Evolutionary conservation across 768 basidiomycete species (phyloP).

Genomic region (Termitomyces sp.): DNA sequence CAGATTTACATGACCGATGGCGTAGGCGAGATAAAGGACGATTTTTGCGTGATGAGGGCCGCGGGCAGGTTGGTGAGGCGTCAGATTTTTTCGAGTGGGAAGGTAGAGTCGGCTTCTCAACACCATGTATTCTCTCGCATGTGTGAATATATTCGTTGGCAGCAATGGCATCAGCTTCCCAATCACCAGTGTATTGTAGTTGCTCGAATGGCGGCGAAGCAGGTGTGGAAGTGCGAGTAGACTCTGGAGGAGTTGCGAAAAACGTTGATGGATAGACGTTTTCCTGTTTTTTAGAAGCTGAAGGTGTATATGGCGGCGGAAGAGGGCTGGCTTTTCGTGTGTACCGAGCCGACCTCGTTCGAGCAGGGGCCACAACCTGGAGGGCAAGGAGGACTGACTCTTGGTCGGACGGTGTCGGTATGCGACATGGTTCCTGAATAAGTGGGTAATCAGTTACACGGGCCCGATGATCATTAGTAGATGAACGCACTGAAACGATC

Average conservation of each 20-base stretch:
- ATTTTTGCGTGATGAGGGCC: not conserved
- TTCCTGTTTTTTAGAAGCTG: not conserved
- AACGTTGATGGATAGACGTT: not conserved
- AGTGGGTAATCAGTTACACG: not conserved
- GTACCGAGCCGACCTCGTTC: not conserved
- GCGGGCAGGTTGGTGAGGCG: not conserved
- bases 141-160: not conserved
- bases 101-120: not conserved
- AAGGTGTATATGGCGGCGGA: not conserved
- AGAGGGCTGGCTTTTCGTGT: not conserved
- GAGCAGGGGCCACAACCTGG: constrained; percentile 1
- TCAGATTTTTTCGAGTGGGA: not conserved
- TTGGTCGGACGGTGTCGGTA: not conserved
- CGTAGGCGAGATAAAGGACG: not conserved
- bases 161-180: constrained; percentile 10
- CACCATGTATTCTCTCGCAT: not conserved
- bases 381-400: not conserved
- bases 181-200: constrained; percentile 10
- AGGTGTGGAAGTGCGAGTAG: not conserved
- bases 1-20: not conserved
- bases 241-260: not conserved
- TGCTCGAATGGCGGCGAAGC: not conserved
- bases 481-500: not conserved
- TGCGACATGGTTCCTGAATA: not conserved
- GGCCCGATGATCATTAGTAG: not conserved